These are phyloP conservation scores for Hirschioporus abietinus DNA, from an alignment of 768 basidiomycete species.

Conservation along the genomic window DNA sequence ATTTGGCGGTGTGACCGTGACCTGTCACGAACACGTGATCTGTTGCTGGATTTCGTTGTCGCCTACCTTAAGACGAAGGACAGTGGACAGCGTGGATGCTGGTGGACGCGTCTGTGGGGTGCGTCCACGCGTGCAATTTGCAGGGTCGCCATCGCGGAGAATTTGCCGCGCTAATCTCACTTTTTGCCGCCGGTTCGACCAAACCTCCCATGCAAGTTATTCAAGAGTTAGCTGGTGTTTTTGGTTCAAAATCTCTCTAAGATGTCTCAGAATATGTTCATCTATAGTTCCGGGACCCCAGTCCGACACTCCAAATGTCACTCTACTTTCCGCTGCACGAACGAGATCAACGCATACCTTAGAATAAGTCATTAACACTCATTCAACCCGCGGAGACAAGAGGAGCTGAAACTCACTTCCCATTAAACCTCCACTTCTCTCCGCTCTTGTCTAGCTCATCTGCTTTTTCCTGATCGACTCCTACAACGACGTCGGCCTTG, in stretches of 20 bases:
- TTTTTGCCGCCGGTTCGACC: neutral
- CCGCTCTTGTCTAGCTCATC: conserved; percentile 60
- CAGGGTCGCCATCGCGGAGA: neutral
- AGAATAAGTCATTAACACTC: neutral
- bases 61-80: too few relatives aligned
- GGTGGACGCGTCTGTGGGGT: too few relatives aligned
- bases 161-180: neutral
- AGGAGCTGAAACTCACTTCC: conserved; percentile 48
- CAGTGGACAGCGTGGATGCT: too few relatives aligned
- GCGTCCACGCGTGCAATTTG: neutral
- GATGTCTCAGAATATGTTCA: neutral
- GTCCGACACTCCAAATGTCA: neutral
- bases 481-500: conserved; percentile 94
- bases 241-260: neutral
- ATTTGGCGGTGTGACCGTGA: too few relatives aligned
- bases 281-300: neutral
- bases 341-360: conserved; percentile 41
- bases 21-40: too few relatives aligned
- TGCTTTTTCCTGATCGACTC: conserved; percentile 62
- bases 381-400: neutral
- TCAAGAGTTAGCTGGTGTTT: neutral
- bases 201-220: neutral
- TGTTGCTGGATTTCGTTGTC: too few relatives aligned
- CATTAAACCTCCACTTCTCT: conserved; percentile 74
- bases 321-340: neutral